Percentiles rank a stretch among this genome's conserved stretches.
Conservation (phyloP, 768 basidiomycete genomes). For the Gloeostereum incarnatum region DNA sequence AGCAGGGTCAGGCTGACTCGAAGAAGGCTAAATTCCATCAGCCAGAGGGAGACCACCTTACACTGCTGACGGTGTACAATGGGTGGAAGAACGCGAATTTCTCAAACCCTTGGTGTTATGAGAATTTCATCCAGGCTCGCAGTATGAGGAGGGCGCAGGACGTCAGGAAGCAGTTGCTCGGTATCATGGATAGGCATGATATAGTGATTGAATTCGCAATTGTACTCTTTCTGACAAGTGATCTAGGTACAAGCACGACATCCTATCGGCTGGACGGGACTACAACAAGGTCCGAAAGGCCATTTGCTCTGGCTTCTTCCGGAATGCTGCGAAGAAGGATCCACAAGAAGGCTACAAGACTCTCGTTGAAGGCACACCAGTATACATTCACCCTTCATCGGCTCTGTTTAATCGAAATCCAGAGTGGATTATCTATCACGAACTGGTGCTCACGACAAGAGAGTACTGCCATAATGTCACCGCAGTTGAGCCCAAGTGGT, state of each 20-base stretch:
- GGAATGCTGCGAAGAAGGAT: conserved; percentile 98
- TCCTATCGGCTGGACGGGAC: conserved; percentile 85
- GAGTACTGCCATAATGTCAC: conserved; percentile 93
- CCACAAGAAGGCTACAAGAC: conserved; percentile 98
- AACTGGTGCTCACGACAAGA: conserved; percentile 92
- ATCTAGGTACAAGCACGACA: conserved; percentile 90
- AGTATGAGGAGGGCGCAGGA: conserved; percentile 97
- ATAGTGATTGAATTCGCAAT: not conserved
- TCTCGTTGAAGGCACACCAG: conserved; percentile 94
- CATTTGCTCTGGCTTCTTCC: conserved; percentile 96
- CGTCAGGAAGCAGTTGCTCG: conserved; percentile 92
- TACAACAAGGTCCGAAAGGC: conserved; percentile 91
- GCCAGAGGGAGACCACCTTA: conserved; percentile 94
- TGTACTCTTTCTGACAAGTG: conserved; percentile 5
- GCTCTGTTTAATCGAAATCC: conserved; percentile 95
- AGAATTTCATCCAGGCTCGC: conserved; percentile 97
- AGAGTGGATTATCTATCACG: conserved; percentile 95
- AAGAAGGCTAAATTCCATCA: conserved; percentile 99
- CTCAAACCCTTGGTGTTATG: conserved; percentile 98
- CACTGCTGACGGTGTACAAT: conserved; percentile 90
- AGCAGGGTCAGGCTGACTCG: conserved; percentile 97
- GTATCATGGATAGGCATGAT: conserved; percentile 94
- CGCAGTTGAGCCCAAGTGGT: conserved; percentile 96
- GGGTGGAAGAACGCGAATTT: conserved; percentile 97
- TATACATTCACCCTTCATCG: conserved; percentile 96